Evolutionary conservation across 306 rosid species (phyloP), one percentile per base, ranked within the genome.

Genomic region (Calophaca sinica): DNA sequence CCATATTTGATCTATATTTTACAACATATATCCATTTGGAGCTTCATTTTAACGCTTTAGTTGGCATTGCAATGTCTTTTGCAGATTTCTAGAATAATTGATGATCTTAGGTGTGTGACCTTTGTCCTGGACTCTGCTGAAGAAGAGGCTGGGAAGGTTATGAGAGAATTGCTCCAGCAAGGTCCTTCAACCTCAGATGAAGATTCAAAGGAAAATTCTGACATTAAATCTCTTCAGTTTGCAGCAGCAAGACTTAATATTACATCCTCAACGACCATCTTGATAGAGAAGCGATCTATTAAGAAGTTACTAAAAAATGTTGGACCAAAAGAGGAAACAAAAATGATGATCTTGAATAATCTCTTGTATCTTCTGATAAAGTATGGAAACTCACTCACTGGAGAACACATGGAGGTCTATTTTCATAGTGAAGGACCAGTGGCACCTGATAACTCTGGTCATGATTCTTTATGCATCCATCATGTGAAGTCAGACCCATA

Each of bases 41-140:
- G 62, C 76, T 74, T 72, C 32, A 31, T 50, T 60, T 73, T 74
- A 35, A 74, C 55, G 62, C 35, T 79, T 68, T 45, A 36, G 60
- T 53, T 80, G 77, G 70, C 76, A 38, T 72, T 85, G 77, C 32
- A 68, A 46, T 79, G 54, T 78, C 70, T 79, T 61, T 55, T 87
- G 78, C 93, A 93, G 97, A 87, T 93, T 81, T 89, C 93, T 83
- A 85, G 80, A 74, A 77, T 89, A 73, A 61, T 86, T 63, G 87
- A 84, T 63, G 88, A 88, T 84, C 91, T 91, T 77, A 77, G 81
- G 53, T 61, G 73, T 55, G 85, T 82, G 44, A 80, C 86, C 31
- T 87, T 89, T 82, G 71, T 55, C 74, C 79, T 91, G 31, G 85
- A 91, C 68, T 74, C 91, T 68, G 82, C 76, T 55, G 98, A 88